Conservation (phyloP, 148 eudicot genomes). For the Dianthus caryophyllus region DNA sequence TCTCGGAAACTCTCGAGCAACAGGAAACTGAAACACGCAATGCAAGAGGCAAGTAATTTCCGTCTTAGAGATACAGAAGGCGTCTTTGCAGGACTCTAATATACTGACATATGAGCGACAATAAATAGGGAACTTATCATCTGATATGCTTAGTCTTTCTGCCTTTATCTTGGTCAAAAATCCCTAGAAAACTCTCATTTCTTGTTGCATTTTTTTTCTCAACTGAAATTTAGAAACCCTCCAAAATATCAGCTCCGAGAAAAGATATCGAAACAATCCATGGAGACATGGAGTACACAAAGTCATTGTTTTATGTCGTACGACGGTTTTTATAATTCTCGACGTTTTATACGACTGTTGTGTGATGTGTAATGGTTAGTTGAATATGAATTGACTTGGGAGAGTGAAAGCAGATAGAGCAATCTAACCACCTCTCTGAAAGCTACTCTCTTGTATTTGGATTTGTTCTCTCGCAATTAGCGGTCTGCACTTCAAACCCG, state of each 20-base stretch:
- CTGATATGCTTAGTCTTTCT: slow-evolving; percentile 2
- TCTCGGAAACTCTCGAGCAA: slow-evolving; percentile 10
- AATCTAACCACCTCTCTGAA: slow-evolving; percentile 23
- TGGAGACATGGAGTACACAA: too few relatives aligned
- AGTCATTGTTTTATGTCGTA: too few relatives aligned
- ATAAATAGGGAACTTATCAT: slow-evolving; percentile 23
- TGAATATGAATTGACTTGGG: slow-evolving; percentile 16
- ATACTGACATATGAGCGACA: slow-evolving; percentile 5
- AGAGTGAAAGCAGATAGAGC: slow-evolving; percentile 26
- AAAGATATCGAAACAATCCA: too few relatives aligned
- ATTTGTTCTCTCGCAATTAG: neutral
- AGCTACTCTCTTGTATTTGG: neutral
- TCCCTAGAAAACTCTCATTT: slow-evolving; percentile 15
- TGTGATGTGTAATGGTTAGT: too few relatives aligned
- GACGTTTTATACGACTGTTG: too few relatives aligned
- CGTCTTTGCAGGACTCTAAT: neutral
- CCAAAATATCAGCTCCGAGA: too few relatives aligned
- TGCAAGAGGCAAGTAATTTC: slow-evolving; percentile 9
- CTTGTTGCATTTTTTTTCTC: slow-evolving; percentile 18
- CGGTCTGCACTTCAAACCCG: too few relatives aligned
- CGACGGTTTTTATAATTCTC: too few relatives aligned
- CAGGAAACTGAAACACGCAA: neutral
- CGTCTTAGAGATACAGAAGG: neutral
- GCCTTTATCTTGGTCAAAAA: slow-evolving; percentile 17
- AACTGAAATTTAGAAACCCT: too few relatives aligned